Percentiles rank a stretch among this genome's conserved stretches.
These are phyloP conservation scores for Rhypophila decipiens DNA, from an alignment of 495 filamentous ascomycete species.

Conservation along the genomic window DNA sequence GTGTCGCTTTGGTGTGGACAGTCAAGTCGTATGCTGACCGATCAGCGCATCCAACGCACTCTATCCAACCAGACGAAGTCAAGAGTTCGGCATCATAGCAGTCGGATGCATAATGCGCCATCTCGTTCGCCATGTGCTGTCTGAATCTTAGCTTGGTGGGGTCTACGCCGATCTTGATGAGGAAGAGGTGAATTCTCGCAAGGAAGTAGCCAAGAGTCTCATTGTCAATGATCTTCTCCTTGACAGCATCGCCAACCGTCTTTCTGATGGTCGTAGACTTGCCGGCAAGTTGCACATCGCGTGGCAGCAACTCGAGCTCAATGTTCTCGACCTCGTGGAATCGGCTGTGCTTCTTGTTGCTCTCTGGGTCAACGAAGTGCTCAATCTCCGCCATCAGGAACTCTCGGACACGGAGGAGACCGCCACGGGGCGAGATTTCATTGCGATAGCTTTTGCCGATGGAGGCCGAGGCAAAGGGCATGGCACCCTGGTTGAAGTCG, in stretches of 20 bases:
- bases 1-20: constrained; percentile 77
- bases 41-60: constrained; percentile 82
- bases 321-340: constrained; percentile 63
- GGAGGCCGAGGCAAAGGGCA: constrained; percentile 73
- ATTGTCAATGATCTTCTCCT: constrained; percentile 65
- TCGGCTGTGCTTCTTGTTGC: constrained; percentile 63
- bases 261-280: constrained; percentile 54
- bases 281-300: constrained; percentile 64
- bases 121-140: constrained; percentile 77
- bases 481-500: constrained; percentile 66
- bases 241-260: constrained; percentile 66
- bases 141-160: constrained; percentile 69
- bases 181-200: constrained; percentile 68
- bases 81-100: constrained; percentile 81
- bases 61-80: constrained; percentile 78
- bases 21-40: constrained; percentile 73
- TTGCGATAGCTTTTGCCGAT: constrained; percentile 77
- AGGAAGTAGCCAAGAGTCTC: constrained; percentile 87
- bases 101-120: constrained; percentile 73
- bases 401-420: constrained; percentile 71
- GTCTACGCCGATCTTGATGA: constrained; percentile 64
- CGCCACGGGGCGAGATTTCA: constrained; percentile 68
- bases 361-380: constrained; percentile 68
- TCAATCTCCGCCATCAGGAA: constrained; percentile 83
- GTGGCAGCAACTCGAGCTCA: constrained; percentile 62